phyloP scores from a whole-genome alignment of 371 early-diverging fungal species.

The Mucor lusitanicus region DNA sequence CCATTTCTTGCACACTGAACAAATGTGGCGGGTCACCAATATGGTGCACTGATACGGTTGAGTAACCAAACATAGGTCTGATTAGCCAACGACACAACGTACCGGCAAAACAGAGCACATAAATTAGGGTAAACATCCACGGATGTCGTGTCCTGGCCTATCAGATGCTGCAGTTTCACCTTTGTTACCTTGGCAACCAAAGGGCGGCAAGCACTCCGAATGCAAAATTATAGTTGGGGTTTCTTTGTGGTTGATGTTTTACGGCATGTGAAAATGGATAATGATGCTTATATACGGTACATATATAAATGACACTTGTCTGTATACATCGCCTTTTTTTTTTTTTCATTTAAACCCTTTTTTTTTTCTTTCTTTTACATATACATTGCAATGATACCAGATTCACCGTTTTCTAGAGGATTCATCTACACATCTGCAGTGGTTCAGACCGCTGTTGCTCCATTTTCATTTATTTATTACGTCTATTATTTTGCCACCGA shows the following conservation, averaged over 20 bases:
- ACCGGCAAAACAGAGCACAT: neutral
- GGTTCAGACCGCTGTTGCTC: conserved; percentile 47
- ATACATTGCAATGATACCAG: conserved; percentile 34
- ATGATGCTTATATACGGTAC: neutral
- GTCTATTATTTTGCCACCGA: conserved; percentile 49
- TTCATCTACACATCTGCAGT: conserved; percentile 37
- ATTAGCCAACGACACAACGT: neutral
- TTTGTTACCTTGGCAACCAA: neutral
- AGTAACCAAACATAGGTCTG: neutral
- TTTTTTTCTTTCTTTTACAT: neutral
- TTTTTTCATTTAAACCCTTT: conserved; percentile 7
- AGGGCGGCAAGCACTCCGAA: neutral
- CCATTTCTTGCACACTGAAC: neutral
- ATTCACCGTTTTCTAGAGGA: conserved; percentile 32
- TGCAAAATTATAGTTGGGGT: conserved; percentile 1
- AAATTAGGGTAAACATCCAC: neutral
- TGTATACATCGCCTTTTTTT: neutral
- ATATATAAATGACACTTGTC: neutral
- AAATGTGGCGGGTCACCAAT: neutral
- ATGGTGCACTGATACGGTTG: neutral
- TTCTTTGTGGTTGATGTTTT: neutral
- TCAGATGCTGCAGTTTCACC: neutral
- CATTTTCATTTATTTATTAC: conserved; percentile 50
- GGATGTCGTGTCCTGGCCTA: neutral
- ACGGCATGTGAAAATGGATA: conserved; percentile 2